phyloP scores from a whole-genome alignment of 2,329 filamentous ascomycete genomes.

The Ophiostoma quercus region DNA sequence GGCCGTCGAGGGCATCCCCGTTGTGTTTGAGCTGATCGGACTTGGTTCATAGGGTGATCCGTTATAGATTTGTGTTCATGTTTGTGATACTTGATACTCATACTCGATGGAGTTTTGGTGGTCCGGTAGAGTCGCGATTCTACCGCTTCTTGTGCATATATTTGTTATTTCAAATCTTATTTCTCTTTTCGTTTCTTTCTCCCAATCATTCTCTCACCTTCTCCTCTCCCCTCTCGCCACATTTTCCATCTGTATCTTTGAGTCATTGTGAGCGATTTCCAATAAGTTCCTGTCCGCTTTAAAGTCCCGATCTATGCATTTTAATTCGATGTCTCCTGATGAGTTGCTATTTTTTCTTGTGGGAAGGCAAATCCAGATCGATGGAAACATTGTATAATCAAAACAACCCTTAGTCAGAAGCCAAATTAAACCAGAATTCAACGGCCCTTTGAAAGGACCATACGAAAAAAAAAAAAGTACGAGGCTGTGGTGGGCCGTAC shows the following conservation, averaged over 20 bases:
- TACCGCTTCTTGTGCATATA: not conserved
- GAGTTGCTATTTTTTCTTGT: no score
- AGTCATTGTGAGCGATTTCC: not conserved
- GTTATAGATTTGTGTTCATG: not conserved
- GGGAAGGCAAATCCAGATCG: no score
- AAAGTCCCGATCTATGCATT: not conserved
- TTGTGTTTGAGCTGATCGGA: constrained; percentile 61
- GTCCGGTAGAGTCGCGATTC: constrained; percentile 2
- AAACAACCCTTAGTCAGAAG: no score
- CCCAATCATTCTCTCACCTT: not conserved
- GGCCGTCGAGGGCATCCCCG: constrained; percentile 67
- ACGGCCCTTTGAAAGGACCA: no score
- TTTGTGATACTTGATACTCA: not conserved
- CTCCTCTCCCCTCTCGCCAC: not conserved
- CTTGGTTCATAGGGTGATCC: constrained; percentile 29
- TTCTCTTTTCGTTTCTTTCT: not conserved
- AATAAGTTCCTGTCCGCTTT: not conserved
- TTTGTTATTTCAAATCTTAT: not conserved
- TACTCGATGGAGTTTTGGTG: constrained; percentile 9
- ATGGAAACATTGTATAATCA: no score
- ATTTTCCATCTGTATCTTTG: not conserved
- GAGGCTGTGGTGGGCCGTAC: no score
- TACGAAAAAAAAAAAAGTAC: no score
- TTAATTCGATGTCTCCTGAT: no score
- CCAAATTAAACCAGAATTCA: no score